Evolutionary conservation across 805 yeast genomes (phyloP).

Genomic region (Schwanniomyces pseudopolymorphus): DNA sequence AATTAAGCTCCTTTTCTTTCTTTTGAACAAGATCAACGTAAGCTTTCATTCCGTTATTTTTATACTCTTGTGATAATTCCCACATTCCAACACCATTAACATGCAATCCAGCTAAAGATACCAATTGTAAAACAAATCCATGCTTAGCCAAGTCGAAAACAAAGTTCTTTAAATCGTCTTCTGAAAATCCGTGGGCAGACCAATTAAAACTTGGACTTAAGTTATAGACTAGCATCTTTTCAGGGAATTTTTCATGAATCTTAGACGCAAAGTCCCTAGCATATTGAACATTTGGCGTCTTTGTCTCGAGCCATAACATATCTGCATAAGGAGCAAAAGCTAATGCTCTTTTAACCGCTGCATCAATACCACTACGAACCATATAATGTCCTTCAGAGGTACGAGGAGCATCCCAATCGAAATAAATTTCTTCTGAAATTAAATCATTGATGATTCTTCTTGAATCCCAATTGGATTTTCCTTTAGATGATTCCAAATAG

Average conservation of each 20-base stretch:
- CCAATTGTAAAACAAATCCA: slow-evolving; percentile 59
- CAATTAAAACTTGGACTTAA: slow-evolving; percentile 63
- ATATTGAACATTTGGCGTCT: slow-evolving; percentile 53
- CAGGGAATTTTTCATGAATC: slow-evolving; percentile 49
- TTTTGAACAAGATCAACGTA: slow-evolving; percentile 54
- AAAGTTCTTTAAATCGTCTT: slow-evolving; percentile 45
- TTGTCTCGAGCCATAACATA: slow-evolving; percentile 62
- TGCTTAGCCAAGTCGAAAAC: slow-evolving; percentile 54
- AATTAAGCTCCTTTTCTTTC: slow-evolving; percentile 42
- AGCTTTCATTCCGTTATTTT: slow-evolving; percentile 56
- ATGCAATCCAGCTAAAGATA: slow-evolving; percentile 62
- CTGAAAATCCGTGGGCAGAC: slow-evolving; percentile 54
- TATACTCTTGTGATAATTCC: slow-evolving; percentile 49
- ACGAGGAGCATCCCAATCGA: slow-evolving; percentile 6
- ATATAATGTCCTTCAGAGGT: slow-evolving; percentile 3
- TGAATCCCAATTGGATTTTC: slow-evolving; percentile 44
- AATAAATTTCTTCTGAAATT: neutral
- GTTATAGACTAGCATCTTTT: slow-evolving; percentile 58
- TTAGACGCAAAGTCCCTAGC: slow-evolving; percentile 47
- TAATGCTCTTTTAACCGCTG: slow-evolving; percentile 54
- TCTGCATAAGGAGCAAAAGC: slow-evolving; percentile 60
- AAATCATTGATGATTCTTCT: neutral
- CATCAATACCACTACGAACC: slow-evolving; percentile 41
- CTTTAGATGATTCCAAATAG: slow-evolving; percentile 35
- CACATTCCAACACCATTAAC: slow-evolving; percentile 51